A percentile compares a stretch with the other conserved stretches of the same genome.
Conservation (phyloP, 2,329 filamentous ascomycete genomes). For the Cryphonectria japonica region DNA sequence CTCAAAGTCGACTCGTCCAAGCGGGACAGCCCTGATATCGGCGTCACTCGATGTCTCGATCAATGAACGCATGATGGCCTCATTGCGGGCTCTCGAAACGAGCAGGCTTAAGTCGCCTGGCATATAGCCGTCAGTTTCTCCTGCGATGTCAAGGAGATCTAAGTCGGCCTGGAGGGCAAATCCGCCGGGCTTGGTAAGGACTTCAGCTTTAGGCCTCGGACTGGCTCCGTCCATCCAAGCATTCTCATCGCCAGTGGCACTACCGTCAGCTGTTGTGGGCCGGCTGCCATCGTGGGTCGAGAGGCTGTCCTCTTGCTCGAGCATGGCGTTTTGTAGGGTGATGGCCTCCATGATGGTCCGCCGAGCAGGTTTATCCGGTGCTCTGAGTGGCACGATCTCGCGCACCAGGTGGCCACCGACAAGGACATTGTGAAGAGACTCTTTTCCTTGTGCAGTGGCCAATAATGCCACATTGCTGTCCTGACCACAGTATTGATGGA, state of each 20-base stretch:
- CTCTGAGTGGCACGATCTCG: conserved; percentile 87
- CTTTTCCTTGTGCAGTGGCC: conserved; percentile 90
- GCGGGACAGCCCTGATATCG: conserved; percentile 58
- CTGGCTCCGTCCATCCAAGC: conserved; percentile 79
- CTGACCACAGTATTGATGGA: conserved; percentile 79
- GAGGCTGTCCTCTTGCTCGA: conserved; percentile 42
- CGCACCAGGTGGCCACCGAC: conserved; percentile 90
- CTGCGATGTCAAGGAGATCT: conserved; percentile 90
- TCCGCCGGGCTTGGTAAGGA: conserved; percentile 52
- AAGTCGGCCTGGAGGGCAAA: conserved; percentile 77
- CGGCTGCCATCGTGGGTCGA: conserved; percentile 53
- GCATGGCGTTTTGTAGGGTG: conserved; percentile 58
- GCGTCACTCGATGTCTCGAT: conserved; percentile 52
- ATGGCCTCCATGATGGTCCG: conserved; percentile 83
- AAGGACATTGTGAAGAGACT: conserved; percentile 86
- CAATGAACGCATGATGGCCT: conserved; percentile 87
- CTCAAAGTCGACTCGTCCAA: conserved; percentile 78
- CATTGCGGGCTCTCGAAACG: conserved; percentile 84
- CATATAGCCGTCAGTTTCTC: conserved; percentile 97
- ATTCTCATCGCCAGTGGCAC: conserved; percentile 51
- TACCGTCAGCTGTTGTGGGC: conserved; percentile 60
- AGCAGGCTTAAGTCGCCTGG: conserved; percentile 88
- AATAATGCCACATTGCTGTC: conserved; percentile 84
- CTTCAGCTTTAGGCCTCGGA: conserved; percentile 50
- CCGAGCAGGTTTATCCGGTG: conserved; percentile 89